A percentile compares a stretch with the other conserved stretches of the same genome.
These are phyloP conservation scores for Eustoma russellianum DNA, from an alignment of 257 asterid species.

Conservation along the genomic window DNA sequence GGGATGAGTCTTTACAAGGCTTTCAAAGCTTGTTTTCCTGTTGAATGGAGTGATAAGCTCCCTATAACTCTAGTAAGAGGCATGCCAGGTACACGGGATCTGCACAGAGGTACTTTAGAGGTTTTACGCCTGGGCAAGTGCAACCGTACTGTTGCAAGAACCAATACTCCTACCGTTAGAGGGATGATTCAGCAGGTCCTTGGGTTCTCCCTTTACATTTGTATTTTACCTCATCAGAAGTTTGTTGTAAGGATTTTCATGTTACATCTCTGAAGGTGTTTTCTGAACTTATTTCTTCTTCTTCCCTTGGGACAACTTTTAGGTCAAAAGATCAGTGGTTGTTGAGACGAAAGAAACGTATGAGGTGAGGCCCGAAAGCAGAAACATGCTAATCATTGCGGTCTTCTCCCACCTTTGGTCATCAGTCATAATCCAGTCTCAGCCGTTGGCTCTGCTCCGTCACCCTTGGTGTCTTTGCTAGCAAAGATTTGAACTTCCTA, in stretches of 20 bases:
- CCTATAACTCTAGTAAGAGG: conserved; percentile 94
- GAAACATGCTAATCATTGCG: conserved; percentile 42
- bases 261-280: too few relatives aligned
- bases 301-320: too few relatives aligned
- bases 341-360: conserved; percentile 72
- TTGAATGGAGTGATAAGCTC: conserved; percentile 85
- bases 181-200: conserved; percentile 96
- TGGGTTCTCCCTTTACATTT: not conserved
- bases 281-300: not conserved
- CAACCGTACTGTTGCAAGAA: conserved; percentile 75
- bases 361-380: conserved; percentile 61
- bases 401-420: conserved; percentile 60
- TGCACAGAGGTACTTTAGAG: conserved; percentile 92
- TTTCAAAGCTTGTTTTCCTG: conserved; percentile 66
- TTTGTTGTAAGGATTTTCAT: too few relatives aligned
- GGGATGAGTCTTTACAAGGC: conserved; percentile 92
- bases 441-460: conserved; percentile 19
- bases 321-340: conserved; percentile 73
- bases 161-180: conserved; percentile 77
- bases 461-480: too few relatives aligned
- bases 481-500: too few relatives aligned
- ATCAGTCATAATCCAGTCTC: conserved; percentile 37
- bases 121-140: conserved; percentile 82
- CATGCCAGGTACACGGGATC: conserved; percentile 84
- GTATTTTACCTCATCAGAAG: not conserved